Base-by-base conservation (phyloP, 805 yeast genomes). In the Starmerella riodocensis region DNA sequence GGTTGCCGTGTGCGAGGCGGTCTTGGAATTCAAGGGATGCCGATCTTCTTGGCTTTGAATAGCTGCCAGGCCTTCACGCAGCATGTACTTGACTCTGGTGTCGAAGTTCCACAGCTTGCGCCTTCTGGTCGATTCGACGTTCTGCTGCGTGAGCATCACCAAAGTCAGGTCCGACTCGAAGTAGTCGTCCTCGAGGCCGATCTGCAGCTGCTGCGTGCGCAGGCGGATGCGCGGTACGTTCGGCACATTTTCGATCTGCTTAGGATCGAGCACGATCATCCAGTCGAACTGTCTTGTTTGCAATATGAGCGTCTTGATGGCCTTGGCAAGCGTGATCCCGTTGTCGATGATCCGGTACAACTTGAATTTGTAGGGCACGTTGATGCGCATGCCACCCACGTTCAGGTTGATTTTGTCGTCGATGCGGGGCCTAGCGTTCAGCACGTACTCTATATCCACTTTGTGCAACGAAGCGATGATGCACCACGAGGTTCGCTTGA, bases 141-240 rank as follows among this genome's bases (percentile, higher is more conserved):
- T 43, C 34, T 43, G 33, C 1, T 93, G 93, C 9, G 78, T 64
- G 49, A 77, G 76, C 51, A 69, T 75, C 21, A 78, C 71, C 52
- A 72, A 63, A 18, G 73, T 69, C 34, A 86, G 60, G 50, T 82
- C 76, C 6, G 75, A 65, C 57, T 88, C 97, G 56, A 86, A 85
- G 6, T 93, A 88, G 58, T 88, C 96, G 56, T 82, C 93, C 40
- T 82, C 94, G 46, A 85, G 65, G 19, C 78, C 67, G 28, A 85
- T 60, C 4, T 78, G 64, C 46, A 82, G 65, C 29, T 71, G 63
- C 5, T 64, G 64, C 0, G 93, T 64, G 30, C 62, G 67, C 27
- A 85, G 48, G 18, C 69, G 66, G 2, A 83, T 59, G 26, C 56
- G 52, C 2, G 88, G 62, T 14, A 60, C 45, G 4, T 48, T 48